Base-by-base conservation (phyloP, 345 rosid genomes). In the Citrus reticulata region DNA sequence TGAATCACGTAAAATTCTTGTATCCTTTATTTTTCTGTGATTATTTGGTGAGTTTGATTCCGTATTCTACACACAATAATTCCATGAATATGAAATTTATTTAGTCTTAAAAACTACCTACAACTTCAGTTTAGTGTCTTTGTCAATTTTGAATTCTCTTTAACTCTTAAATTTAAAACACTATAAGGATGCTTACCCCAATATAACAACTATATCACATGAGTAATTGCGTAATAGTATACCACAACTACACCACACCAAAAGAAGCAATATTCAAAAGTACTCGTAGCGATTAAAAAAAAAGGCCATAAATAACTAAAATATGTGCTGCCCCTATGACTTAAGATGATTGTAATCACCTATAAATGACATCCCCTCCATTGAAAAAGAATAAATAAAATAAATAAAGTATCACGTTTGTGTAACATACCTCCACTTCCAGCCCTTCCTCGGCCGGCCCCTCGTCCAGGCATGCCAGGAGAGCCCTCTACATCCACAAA, bases 401-500 rank as follows among this genome's bases (percentile, higher is more conserved):
- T 46, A 24, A 42, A 14, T 27, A 62, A 32, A 46, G 10, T 17
- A 73, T 30, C 4, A 19, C 22, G 19, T 54, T 54, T 16, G 58
- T 68, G 59, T 57, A 37, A n/a, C 20, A 70, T 80, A 79, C 82
- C 82, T 82, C 83, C 76, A 8, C 76, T 80, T 67, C 80, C 77
- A 32, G 79, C 81, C 35, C 81, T 76, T 75, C 79, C 79, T 32
- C 49, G 75, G 63, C 70, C 46, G 27, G 68, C 64, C 70, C 34
- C 70, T 37, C 79, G 79, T 70, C 79, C 83, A 1, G 29, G 72
- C 73, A 57, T 62, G 30, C 67, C 39, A 11, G 77, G 76, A 73
- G 81, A 62, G 58, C 72, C 86, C 72, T 76, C 85, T 83, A 66
- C 25, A 40, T 72, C 58, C 35, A 61, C 22, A 62, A 55, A n/a